Conservation (phyloP, 495 filamentous ascomycete species). For the Cladorrhinum samala region DNA sequence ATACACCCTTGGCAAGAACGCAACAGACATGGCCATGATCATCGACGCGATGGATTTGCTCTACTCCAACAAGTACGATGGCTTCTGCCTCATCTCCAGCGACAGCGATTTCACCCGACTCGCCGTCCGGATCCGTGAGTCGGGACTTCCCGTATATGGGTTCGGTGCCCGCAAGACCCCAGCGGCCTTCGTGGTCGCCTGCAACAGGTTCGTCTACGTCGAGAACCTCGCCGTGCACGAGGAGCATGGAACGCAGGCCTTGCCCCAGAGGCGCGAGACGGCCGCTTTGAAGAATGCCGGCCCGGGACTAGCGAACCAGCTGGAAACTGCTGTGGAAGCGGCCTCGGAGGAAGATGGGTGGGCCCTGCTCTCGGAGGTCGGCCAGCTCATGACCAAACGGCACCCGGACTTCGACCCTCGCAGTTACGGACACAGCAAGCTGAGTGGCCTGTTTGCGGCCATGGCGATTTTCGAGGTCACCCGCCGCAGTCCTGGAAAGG, state of each 20-base stretch:
- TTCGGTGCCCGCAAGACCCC: conserved; percentile 19
- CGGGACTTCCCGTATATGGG: conserved; percentile 18
- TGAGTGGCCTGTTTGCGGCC: conserved; percentile 15
- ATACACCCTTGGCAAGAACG: conserved; percentile 17
- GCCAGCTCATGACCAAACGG: conserved; percentile 24
- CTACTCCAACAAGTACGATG: conserved; percentile 15
- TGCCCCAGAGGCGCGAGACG: too few relatives aligned
- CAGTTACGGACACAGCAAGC: conserved; percentile 19
- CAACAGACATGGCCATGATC: conserved; percentile 18
- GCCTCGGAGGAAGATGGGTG: too few relatives aligned
- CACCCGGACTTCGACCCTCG: conserved; percentile 16
- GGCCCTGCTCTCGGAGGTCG: conserved; percentile 13
- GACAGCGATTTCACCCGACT: conserved; percentile 21
- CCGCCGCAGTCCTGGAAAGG: conserved; percentile 10
- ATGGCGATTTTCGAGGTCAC: conserved; percentile 11
- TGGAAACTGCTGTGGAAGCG: too few relatives aligned
- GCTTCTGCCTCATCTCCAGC: conserved; percentile 20
- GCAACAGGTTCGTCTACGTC: conserved; percentile 17
- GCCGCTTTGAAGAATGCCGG: too few relatives aligned
- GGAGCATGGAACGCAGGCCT: not conserved
- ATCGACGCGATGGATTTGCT: conserved; percentile 23
- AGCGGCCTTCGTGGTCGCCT: conserved; percentile 14
- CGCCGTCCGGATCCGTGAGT: conserved; percentile 16
- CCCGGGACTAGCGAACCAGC: too few relatives aligned
- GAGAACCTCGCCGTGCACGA: conserved; percentile 8